Percentiles rank a stretch among this genome's conserved stretches.
These are phyloP conservation scores for Linderina pennispora DNA, from an alignment of 192 early-diverging fungal genomes.

Conservation along the genomic window DNA sequence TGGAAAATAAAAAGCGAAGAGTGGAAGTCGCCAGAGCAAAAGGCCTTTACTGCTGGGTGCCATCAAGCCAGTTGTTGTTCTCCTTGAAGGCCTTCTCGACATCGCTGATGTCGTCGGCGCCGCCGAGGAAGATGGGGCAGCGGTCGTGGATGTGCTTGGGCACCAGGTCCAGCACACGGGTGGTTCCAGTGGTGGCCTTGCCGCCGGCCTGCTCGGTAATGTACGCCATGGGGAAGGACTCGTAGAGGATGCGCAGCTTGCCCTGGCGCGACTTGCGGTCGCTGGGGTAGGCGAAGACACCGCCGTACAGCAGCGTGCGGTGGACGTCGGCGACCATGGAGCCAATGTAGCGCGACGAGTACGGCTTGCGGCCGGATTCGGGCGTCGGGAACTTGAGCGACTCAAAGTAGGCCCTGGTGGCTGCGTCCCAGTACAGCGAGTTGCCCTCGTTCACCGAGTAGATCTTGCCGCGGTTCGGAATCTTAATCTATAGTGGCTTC, in stretches of 20 bases:
- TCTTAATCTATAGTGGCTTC: constrained; percentile 48
- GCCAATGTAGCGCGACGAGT: constrained; percentile 93
- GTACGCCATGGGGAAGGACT: constrained; percentile 98
- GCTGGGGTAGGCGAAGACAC: constrained; percentile 85
- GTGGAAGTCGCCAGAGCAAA: no score
- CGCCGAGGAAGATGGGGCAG: constrained; percentile 87
- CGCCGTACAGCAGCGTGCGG: constrained; percentile 87
- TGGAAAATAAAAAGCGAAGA: no score
- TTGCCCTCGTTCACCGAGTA: constrained; percentile 99
- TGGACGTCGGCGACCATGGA: constrained; percentile 99
- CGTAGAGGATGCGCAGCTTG: constrained; percentile 95
- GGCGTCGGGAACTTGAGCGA: constrained; percentile 76
- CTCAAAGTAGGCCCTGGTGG: constrained; percentile 85
- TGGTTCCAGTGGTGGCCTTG: constrained; percentile 75
- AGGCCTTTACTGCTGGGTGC: constrained; percentile 23
- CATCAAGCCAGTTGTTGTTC: constrained; percentile 41
- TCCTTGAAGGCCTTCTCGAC: constrained; percentile 67
- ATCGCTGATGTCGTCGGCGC: constrained; percentile 81
- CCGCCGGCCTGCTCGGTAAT: constrained; percentile 96
- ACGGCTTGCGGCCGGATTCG: constrained; percentile 70
- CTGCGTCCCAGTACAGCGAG: constrained; percentile 81
- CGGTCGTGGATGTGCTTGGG: constrained; percentile 88
- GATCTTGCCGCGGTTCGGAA: constrained; percentile 83
- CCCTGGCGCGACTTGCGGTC: constrained; percentile 73
- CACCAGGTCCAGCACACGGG: constrained; percentile 78